A percentile compares a stretch with the other conserved stretches of the same genome.
These are phyloP conservation scores for Lepidopterella palustris DNA, from an alignment of 495 filamentous ascomycete species.

Conservation along the genomic window DNA sequence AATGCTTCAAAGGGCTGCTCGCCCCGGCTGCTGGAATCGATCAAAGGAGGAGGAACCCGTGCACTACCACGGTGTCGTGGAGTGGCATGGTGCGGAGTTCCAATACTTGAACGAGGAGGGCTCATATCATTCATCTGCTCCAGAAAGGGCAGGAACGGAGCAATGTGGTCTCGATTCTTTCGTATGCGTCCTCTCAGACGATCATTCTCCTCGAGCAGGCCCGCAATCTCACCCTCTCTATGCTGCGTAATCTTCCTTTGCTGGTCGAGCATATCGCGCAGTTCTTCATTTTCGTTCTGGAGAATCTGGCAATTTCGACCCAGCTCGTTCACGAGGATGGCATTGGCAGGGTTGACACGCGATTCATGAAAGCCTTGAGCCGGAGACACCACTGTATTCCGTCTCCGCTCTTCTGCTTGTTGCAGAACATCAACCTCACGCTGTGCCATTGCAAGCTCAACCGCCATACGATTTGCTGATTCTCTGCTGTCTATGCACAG, in stretches of 20 bases:
- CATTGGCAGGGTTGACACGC: slow-evolving; percentile 27
- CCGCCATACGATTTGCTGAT: slow-evolving; percentile 76
- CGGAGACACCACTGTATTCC: slow-evolving; percentile 33
- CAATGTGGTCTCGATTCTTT: slow-evolving; percentile 79
- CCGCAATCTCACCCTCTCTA: slow-evolving; percentile 60
- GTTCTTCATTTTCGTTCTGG: slow-evolving; percentile 55
- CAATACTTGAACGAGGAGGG: slow-evolving; percentile 40
- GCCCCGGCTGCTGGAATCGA: slow-evolving; percentile 18
- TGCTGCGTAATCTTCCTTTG: slow-evolving; percentile 67
- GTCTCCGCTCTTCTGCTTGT: slow-evolving; percentile 35
- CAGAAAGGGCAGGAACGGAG: slow-evolving; percentile 44
- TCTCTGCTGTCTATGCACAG: slow-evolving; percentile 80
- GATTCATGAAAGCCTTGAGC: slow-evolving; percentile 40
- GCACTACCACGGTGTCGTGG: slow-evolving; percentile 11
- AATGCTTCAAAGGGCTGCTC: slow-evolving; percentile 64
- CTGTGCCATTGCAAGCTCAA: slow-evolving; percentile 89
- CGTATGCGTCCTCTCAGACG: slow-evolving; percentile 74
- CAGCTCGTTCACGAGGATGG: slow-evolving; percentile 30
- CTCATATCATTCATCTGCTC: slow-evolving; percentile 26
- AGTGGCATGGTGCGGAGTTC: slow-evolving; percentile 28
- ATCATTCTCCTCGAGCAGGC: slow-evolving; percentile 63
- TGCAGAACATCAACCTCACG: slow-evolving; percentile 85
- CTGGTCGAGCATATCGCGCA: slow-evolving; percentile 59
- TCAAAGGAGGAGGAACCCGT: slow-evolving; percentile 9
- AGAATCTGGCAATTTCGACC: slow-evolving; percentile 51